Base-by-base conservation (phyloP, 495 filamentous ascomycete genomes). In the Penicillium lividum region DNA sequence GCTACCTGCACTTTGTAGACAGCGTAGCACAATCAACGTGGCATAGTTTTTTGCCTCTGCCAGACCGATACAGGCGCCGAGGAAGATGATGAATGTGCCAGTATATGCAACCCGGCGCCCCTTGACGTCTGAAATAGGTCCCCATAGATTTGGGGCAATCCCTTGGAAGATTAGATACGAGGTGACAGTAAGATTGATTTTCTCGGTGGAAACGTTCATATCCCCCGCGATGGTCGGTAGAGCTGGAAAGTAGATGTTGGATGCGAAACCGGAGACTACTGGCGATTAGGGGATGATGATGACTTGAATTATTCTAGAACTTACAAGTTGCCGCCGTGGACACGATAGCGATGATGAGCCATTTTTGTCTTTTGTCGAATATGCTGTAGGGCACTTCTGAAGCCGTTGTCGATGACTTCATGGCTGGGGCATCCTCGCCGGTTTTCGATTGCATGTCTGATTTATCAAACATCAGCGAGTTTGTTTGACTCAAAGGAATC, bases 201-300 rank as follows among this genome's bases (percentile, higher is more conserved):
- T 70, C 40, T 76, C 71, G 5, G 76, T 44, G 0, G 78, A 77
- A 5, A 80, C 69, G 42, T 70, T 58, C 0, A 82, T 61, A 46
- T 80, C 76, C 7, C 53, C 36, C 10, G 79, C 72, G 9, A 83
- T 77, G 0, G 74, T 77, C 8, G 73, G 70, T 7, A 83, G 64
- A 0, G 77, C 76, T 8, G 80, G 82, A 54, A 81, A 83, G 59
- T 81, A 83, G 31, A 83, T 79, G 68, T 82, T 82, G 6, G 77
- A 79, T n/a, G 78, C 75, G 58, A 82, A 82, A 0, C 75, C 75
- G 5, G 80, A 83, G 56, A 84, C 77, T 79, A 42, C 2, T 4
- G 7, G 31, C 4, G 8, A 40, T 66, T 57, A 62, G 52, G 38
- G 13, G 38, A 40, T 5, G 5, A 16, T 5, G n/a, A 40, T 36